A percentile compares a stretch with the other conserved stretches of the same genome.
These are phyloP conservation scores for Fusarium pseudonygamai DNA, from an alignment of 2,329 filamentous ascomycete genomes.

Conservation along the genomic window DNA sequence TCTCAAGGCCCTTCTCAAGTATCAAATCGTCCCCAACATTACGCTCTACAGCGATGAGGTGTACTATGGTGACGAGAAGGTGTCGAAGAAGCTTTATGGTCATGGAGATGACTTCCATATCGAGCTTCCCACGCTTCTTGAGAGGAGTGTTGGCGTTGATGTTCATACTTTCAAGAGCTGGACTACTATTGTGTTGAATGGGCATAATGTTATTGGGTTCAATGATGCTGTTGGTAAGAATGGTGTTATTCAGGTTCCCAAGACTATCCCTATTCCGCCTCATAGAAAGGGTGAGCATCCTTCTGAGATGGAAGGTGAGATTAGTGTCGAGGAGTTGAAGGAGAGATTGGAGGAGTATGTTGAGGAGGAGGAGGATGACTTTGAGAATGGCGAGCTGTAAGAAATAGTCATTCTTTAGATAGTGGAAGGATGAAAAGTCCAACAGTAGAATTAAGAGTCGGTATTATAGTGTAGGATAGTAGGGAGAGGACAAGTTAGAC, in stretches of 20 bases:
- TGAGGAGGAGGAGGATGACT: constrained; percentile 8
- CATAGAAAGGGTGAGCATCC: constrained; percentile 50
- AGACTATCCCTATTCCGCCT: constrained; percentile 79
- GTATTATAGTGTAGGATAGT: fast-evolving
- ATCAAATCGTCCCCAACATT: constrained; percentile 77
- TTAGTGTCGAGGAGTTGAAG: constrained; percentile 45
- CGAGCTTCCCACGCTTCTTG: constrained; percentile 77
- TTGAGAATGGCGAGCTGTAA: constrained; percentile 28
- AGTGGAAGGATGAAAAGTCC: neutral
- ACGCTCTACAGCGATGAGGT: constrained; percentile 87
- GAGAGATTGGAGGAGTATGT: constrained; percentile 44
- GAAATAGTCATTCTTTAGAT: too few species aligned
- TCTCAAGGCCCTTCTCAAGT: constrained; percentile 79
- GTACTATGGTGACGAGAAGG: constrained; percentile 59
- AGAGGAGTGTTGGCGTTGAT: constrained; percentile 75
- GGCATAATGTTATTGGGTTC: constrained; percentile 70
- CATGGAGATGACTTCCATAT: constrained; percentile 59
- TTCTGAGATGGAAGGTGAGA: constrained; percentile 23
- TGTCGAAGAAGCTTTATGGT: constrained; percentile 38
- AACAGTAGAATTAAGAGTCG: fast-evolving
- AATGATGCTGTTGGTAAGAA: constrained; percentile 79
- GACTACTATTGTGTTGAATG: constrained; percentile 79
- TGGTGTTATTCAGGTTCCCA: constrained; percentile 83
- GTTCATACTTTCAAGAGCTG: constrained; percentile 74
- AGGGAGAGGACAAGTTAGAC: neutral